Conservation (phyloP, 208 protist genomes). For the Acanthamoeba culbertsoni region DNA sequence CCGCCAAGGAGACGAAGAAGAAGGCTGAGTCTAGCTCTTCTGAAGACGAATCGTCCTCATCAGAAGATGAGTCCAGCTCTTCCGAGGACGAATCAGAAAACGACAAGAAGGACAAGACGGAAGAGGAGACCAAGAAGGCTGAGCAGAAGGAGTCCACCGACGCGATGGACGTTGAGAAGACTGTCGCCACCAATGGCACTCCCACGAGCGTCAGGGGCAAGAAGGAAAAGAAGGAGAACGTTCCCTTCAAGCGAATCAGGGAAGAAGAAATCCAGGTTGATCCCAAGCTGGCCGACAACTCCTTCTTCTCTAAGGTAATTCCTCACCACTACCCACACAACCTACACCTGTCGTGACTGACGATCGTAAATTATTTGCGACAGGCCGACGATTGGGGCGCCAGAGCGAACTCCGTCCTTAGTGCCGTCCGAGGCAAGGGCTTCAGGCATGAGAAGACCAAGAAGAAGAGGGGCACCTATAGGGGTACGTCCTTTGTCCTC, state of each 20-base stretch:
- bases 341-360: background rate
- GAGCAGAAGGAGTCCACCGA: slow-evolving; percentile 33
- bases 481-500: slow-evolving; percentile 57
- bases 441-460: slow-evolving; percentile 84
- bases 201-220: background rate
- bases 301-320: slow-evolving; percentile 66
- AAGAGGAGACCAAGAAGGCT: slow-evolving; percentile 3
- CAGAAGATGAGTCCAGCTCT: background rate
- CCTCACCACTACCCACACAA: background rate
- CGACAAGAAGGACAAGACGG: background rate
- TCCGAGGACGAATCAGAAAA: background rate
- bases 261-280: slow-evolving; percentile 46
- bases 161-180: background rate
- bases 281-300: slow-evolving; percentile 69
- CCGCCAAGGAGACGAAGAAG: background rate
- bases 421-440: slow-evolving; percentile 70
- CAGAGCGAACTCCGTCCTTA: slow-evolving; percentile 69
- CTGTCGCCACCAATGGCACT: background rate
- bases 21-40: background rate
- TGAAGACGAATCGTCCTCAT: background rate
- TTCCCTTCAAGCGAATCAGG: slow-evolving; percentile 57
- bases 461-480: slow-evolving; percentile 81
- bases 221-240: slow-evolving; percentile 38
- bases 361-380: background rate
- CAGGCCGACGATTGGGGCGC: slow-evolving; percentile 65